phyloP scores from a whole-genome alignment of 371 early-diverging fungal species.

The Mortierella sp. region DNA sequence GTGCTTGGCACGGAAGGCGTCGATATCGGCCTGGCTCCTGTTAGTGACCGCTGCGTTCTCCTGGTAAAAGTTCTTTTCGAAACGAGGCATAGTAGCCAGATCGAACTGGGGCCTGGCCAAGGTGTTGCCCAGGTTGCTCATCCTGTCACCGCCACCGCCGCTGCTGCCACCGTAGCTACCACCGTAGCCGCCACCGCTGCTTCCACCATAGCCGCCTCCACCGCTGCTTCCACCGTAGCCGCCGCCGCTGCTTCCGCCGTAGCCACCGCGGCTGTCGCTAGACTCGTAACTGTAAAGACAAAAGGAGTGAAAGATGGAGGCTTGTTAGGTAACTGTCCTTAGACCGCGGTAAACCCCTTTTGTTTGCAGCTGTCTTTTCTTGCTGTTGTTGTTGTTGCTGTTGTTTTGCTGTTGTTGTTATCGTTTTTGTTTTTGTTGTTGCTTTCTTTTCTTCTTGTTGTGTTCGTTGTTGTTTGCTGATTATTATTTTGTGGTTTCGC shows the following conservation, averaged over 20 bases:
- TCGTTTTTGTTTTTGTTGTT: not conserved
- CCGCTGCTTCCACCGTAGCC: conserved; percentile 35
- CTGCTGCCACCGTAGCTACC: conserved; percentile 61
- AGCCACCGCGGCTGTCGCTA: conserved; percentile 60
- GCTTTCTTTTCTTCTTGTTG: not conserved
- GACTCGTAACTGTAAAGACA: conserved; percentile 59
- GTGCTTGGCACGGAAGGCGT: conserved; percentile 73
- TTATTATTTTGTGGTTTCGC: no score
- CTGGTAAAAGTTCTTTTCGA: conserved; percentile 96
- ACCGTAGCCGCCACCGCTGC: conserved; percentile 58
- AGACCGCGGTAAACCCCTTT: no score
- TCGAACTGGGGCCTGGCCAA: conserved; percentile 82
- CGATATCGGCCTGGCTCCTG: conserved; percentile 71
- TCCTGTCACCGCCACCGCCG: conserved; percentile 68
- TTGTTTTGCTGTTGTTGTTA: not conserved
- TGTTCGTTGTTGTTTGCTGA: no score
- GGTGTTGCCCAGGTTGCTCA: conserved; percentile 71
- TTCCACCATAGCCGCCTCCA: conserved; percentile 56
- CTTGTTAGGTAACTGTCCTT: not conserved
- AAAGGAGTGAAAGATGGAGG: not conserved
- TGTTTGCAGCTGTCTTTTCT: no score
- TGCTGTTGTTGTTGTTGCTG: not conserved
- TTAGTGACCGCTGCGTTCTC: conserved; percentile 76
- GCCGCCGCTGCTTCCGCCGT: conserved; percentile 51
- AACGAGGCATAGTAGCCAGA: conserved; percentile 73